Evolutionary conservation across 768 basidiomycete species (phyloP).

Genomic region (Fomitopsis serialis): DNA sequence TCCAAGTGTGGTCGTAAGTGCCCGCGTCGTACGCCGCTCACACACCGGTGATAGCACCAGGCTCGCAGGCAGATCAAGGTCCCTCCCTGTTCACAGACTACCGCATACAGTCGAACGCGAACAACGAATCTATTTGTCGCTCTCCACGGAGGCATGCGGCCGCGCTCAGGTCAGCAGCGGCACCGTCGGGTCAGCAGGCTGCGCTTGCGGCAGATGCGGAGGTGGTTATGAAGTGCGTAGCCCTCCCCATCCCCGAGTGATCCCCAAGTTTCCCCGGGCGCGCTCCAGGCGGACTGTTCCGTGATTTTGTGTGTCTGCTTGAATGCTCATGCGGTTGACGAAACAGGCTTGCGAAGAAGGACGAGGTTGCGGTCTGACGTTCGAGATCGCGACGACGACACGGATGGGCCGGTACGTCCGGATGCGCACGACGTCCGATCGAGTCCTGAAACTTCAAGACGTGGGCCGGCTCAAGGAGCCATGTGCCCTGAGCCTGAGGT

Average conservation of each 20-base stretch:
- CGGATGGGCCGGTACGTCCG: slow-evolving; percentile 58
- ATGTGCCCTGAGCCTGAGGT: slow-evolving; percentile 86
- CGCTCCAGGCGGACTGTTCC: too few species aligned
- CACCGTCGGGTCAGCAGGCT: slow-evolving; percentile 4
- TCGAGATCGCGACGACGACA: slow-evolving; percentile 66
- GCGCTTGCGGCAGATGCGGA: slow-evolving; percentile 51
- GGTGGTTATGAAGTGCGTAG: slow-evolving; percentile 56
- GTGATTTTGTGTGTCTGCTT: neutral
- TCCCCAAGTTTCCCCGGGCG: too few species aligned
- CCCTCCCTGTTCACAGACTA: slow-evolving; percentile 66
- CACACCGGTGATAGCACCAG: slow-evolving; percentile 10
- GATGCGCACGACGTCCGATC: slow-evolving; percentile 80
- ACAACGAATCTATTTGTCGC: slow-evolving; percentile 76
- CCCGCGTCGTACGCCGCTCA: slow-evolving; percentile 18
- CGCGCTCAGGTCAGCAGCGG: slow-evolving; percentile 54
- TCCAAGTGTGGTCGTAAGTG: slow-evolving; percentile 80
- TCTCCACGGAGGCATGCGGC: slow-evolving; percentile 73
- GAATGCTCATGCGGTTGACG: neutral
- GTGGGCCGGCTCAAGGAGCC: slow-evolving; percentile 72
- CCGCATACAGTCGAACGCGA: slow-evolving; percentile 81
- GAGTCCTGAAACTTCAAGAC: slow-evolving; percentile 73
- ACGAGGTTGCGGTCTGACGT: slow-evolving; percentile 72
- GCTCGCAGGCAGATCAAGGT: slow-evolving; percentile 54
- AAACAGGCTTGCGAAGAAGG: slow-evolving; percentile 68
- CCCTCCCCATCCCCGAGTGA: too few species aligned